Evolutionary conservation across 306 rosid species (phyloP), one percentile per base, ranked within the genome.

Genomic region (Prunus kanzakura): DNA sequence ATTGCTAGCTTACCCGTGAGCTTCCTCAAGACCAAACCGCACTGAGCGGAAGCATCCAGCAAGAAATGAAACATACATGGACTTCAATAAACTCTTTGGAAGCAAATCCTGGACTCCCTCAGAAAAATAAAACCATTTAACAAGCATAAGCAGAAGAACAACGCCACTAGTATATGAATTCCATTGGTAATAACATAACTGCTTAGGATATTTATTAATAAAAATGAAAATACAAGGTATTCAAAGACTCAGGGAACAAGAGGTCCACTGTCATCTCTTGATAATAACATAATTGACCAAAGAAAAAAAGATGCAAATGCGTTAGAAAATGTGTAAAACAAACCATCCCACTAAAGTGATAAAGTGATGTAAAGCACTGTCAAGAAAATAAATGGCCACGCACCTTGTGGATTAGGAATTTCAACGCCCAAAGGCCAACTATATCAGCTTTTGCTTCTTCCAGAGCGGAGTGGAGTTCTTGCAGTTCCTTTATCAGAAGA

Each of bases 381-480:
- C 18, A 57, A 32, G 30, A 60, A 54, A 41, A 52, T 57, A 74
- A 56, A 64, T 46, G 46, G 49, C 41, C 50, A 70, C 84, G 55
- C 58, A 94, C 97, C 96, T 95, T 86, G 71, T 78, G 50, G 85
- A 87, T 85, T 76, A 95, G 80, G 80, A 90, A 95, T 81, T 79
- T 84, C 81, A 95, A 79, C 46, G 96, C 97, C 98, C 97, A 92
- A 35, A 95, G 96, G 76, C 98, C 98, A 68, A 95, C 98, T 78
- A 95, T 92, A 76, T 95, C 97, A 77, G 97, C 98, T 86, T 92
- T 95, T 82, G 97, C 98, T 87, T 92, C 97, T 89, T 92, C 98
- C 65, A 95, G 67, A 85, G 97, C 91, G 4, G 97, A 92, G 85
- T 95, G 83, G 77, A 95, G 89, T 83, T 95, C 98, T 92, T 95